These are phyloP conservation scores for Pharnaceum exiguum DNA, from an alignment of 148 eudicot species.

Conservation along the genomic window DNA sequence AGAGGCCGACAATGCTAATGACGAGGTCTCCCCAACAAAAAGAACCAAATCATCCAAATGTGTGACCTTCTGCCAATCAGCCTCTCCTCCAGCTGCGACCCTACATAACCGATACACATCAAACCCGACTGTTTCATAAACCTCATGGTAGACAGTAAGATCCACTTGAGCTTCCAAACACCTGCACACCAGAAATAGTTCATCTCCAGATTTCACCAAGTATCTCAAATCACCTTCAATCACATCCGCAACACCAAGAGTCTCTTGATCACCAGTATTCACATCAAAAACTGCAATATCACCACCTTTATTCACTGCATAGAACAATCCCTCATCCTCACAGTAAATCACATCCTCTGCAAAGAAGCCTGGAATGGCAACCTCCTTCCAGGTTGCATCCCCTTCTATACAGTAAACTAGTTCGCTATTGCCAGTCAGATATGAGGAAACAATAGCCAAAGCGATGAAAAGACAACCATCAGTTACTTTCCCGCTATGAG, in stretches of 20 bases:
- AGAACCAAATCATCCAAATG: conserved; percentile 44
- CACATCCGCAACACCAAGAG: conserved; percentile 17
- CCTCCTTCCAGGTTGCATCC: conserved; percentile 43
- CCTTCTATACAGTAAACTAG: conserved; percentile 52
- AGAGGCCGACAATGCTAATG: conserved; percentile 43
- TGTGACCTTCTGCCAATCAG: conserved; percentile 46
- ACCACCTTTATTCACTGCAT: conserved; percentile 55
- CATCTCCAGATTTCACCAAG: conserved; percentile 40
- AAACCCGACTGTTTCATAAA: conserved; percentile 47
- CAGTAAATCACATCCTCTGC: conserved; percentile 61
- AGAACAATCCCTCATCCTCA: conserved; percentile 32
- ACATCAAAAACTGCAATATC: conserved; percentile 42
- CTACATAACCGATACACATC: conserved; percentile 38
- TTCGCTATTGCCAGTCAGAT: conserved; percentile 25
- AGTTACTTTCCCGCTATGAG: conserved; percentile 41
- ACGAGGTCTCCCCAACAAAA: conserved; percentile 61
- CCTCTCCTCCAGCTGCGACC: conserved; percentile 2
- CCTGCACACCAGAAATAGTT: conserved; percentile 39
- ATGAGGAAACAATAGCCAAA: conserved; percentile 32
- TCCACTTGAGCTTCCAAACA: conserved; percentile 37
- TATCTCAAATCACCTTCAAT: conserved; percentile 59
- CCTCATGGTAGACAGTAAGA: conserved; percentile 18
- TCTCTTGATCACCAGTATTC: conserved; percentile 13
- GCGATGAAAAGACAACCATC: conserved; percentile 27
- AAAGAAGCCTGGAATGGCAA: conserved; percentile 28